Evolutionary conservation across 2,329 filamentous ascomycete species (phyloP).

Genomic region (Didymella pomorum): DNA sequence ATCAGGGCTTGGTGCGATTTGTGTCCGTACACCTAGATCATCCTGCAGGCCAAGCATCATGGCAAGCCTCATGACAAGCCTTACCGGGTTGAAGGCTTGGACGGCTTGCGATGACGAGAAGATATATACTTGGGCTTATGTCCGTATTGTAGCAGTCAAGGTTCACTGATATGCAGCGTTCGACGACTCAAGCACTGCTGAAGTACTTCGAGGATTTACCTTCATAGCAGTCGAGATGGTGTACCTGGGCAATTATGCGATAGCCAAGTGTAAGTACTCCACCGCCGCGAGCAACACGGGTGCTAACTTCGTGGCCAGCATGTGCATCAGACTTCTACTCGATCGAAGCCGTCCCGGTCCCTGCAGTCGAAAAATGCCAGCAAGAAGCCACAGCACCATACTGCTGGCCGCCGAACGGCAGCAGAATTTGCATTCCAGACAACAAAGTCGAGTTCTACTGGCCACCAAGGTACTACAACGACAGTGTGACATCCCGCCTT

Average conservation of each 20-base stretch:
- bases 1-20: neutral
- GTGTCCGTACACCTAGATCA: neutral
- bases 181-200: neutral
- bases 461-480: slow-evolving; percentile 23
- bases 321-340: slow-evolving; percentile 6
- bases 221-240: slow-evolving; percentile 8
- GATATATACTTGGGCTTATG: slow-evolving; percentile 4
- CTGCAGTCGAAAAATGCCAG: slow-evolving; percentile 25
- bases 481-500: neutral
- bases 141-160: neutral
- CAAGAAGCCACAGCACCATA: slow-evolving; percentile 20
- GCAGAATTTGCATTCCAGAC: slow-evolving; percentile 23
- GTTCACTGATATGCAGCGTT: neutral
- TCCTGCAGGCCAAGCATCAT: slow-evolving; percentile 6
- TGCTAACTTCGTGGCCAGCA: slow-evolving; percentile 8
- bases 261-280: neutral
- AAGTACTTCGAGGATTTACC: neutral
- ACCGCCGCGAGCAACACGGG: neutral
- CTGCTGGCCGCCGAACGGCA: slow-evolving; percentile 32
- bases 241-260: neutral
- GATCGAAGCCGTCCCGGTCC: neutral
- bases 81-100: neutral
- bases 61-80: slow-evolving; percentile 11
- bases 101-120: slow-evolving; percentile 4
- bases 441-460: slow-evolving; percentile 18